Base-by-base conservation (phyloP, 73 alveolate species). In the Paramecium sexaurelia region DNA sequence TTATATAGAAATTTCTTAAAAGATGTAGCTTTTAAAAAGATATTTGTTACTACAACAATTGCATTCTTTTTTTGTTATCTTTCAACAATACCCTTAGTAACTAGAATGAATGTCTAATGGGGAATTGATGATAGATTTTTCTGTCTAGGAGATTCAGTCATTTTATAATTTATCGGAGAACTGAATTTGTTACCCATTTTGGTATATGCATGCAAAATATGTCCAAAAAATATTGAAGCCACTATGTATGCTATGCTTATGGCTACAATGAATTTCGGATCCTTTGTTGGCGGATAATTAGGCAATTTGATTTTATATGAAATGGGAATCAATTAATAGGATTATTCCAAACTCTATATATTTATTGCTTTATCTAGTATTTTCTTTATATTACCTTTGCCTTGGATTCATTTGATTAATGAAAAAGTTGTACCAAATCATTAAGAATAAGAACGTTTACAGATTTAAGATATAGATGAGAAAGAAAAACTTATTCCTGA, bases 181-280 rank as follows among this genome's bases (percentile, higher is more conserved):
- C 43, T 97, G 82, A 92, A 84, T 93, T 26, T 96, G 27, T 92
- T 96, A 93, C 99, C 98, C 20, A 37, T 96, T 7, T 90, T 96
- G 92, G 97, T 96, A 1, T 75, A 94, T 20, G 97, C 98, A n/a
- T 94, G 97, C 56, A 92, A 93, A 56, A 92, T 96, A 66, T 95
- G 98, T 36, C 99, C 99, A 3, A 95, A 94, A 67, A 71, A 91
- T 19, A 95, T 96, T 15, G 99, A 96, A 84, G 99, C 98, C 10
- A 56, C 57, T 3, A 92, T 96, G 93, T 96, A 95, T 91, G 98
- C 97, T n/a, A 84, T 95, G 92, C 82, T 96, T 4, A 86, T 95
- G 95, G 94, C 97, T 10, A 91, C 97, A 4, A 92, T 94, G 37
- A 95, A 96, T 55, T 67, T 95, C 3, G 98, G 98, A n/a, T 92